Percentiles rank a stretch among this genome's conserved stretches.
phyloP scores from a whole-genome alignment of 176 grass and related monocot genomes.

The Puccinellia tenuiflora region DNA sequence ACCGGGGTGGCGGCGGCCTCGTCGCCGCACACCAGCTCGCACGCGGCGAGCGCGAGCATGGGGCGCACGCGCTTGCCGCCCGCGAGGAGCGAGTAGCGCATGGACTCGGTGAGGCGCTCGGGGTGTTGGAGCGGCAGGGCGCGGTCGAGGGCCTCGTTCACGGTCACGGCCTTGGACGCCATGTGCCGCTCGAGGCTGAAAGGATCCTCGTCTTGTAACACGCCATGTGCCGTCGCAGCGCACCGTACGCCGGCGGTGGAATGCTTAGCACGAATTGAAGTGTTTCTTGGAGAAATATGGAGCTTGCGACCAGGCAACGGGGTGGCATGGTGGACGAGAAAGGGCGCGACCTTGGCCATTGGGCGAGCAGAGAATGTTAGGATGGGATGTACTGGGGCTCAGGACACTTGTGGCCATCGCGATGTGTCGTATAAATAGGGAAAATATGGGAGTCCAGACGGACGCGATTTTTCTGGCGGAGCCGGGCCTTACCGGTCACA shows the following conservation, averaged over 20 bases:
- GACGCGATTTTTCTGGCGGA: too few relatives aligned
- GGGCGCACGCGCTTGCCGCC: constrained; percentile 12
- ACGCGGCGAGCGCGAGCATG: constrained; percentile 1
- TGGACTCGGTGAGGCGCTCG: not conserved
- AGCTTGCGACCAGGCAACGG: not conserved
- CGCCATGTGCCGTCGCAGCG: not conserved
- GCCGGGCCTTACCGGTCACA: too few relatives aligned
- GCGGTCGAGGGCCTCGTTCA: not conserved
- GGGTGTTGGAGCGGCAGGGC: not conserved
- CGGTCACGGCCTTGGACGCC: not conserved
- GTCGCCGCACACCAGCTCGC: not conserved
- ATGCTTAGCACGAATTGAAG: not conserved
- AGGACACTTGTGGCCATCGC: not conserved
- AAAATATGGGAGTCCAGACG: too few relatives aligned
- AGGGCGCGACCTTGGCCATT: not conserved
- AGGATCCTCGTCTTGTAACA: not conserved
- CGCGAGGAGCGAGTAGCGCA: constrained; percentile 12
- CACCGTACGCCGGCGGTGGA: not conserved
- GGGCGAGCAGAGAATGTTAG: not conserved
- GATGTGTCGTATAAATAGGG: not conserved
- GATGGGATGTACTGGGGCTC: not conserved
- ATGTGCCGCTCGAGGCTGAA: constrained; percentile 1
- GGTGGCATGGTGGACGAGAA: not conserved
- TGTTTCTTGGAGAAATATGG: not conserved
- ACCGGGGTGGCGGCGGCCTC: not conserved